phyloP scores from a whole-genome alignment of 2,329 filamentous ascomycete species.

The Phaeosphaeriaceae sp. region DNA sequence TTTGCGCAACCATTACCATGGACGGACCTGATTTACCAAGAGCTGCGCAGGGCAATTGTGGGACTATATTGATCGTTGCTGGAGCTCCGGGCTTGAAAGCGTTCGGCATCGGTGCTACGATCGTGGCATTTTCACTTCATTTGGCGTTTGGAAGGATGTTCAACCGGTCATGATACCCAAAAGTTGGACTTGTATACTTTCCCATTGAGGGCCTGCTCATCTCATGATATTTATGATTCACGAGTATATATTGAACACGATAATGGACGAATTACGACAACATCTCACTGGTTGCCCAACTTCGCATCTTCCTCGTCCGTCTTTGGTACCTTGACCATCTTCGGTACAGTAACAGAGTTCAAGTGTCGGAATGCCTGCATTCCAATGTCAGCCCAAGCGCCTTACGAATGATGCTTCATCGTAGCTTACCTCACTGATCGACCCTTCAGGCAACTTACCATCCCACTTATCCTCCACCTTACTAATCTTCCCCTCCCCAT shows the following conservation, averaged over 20 bases:
- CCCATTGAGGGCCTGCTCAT: not conserved
- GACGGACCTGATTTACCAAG: conserved; percentile 44
- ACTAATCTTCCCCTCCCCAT: conserved; percentile 54
- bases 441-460: conserved; percentile 60
- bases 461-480: conserved; percentile 65
- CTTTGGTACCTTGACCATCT: conserved; percentile 62
- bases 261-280: not conserved
- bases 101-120: conserved; percentile 25
- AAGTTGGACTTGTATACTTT: not conserved
- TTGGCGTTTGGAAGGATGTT: conserved; percentile 40
- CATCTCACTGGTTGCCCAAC: conserved; percentile 49
- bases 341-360: conserved; percentile 61
- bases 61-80: conserved; percentile 47
- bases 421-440: conserved; percentile 59
- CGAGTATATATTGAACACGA: conserved; percentile 22
- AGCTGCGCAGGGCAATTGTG: conserved; percentile 43
- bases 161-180: conserved; percentile 16
- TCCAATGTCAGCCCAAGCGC: conserved; percentile 34
- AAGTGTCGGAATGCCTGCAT: conserved; percentile 60
- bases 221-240: conserved; percentile 28
- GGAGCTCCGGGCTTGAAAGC: conserved; percentile 24
- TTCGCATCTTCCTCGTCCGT: conserved; percentile 61
- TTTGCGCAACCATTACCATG: conserved; percentile 48
- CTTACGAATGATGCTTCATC: conserved; percentile 2
- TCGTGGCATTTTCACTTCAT: conserved; percentile 29